These are phyloP conservation scores for Avena eriantha DNA, from an alignment of 176 grass and related monocot genomes.

Conservation along the genomic window DNA sequence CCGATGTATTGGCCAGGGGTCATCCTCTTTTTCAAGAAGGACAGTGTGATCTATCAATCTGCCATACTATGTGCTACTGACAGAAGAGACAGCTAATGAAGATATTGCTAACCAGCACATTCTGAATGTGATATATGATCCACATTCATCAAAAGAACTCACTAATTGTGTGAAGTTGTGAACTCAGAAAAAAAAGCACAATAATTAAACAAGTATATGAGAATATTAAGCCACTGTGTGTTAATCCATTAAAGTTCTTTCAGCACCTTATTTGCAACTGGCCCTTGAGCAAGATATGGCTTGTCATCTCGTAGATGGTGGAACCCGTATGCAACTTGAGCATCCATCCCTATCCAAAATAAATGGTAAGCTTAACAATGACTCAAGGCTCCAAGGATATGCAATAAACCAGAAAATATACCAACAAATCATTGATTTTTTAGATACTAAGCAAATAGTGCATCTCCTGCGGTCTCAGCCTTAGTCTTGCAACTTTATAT, in stretches of 20 bases:
- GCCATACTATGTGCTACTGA: constrained; percentile 21
- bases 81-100: constrained; percentile 8
- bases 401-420: constrained; percentile 25
- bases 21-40: no score
- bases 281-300: constrained; percentile 91
- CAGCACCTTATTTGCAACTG: constrained; percentile 90
- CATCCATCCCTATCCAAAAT: constrained; percentile 92
- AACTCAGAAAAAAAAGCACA: no score
- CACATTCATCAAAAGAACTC: neutral
- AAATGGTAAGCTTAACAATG: constrained; percentile 25
- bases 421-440: neutral
- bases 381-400: constrained; percentile 11
- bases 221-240: neutral
- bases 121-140: constrained; percentile 13
- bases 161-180: neutral
- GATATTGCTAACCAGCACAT: neutral
- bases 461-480: neutral
- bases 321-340: constrained; percentile 94
- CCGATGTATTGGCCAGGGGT: no score
- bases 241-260: constrained; percentile 25
- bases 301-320: constrained; percentile 92
- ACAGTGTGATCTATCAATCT: neutral
- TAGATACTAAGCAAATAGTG: constrained; percentile 10
- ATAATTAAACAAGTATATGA: neutral
- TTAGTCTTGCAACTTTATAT: constrained; percentile 20